Conservation (phyloP, 345 rosid genomes). For the Carallia brachiata region DNA sequence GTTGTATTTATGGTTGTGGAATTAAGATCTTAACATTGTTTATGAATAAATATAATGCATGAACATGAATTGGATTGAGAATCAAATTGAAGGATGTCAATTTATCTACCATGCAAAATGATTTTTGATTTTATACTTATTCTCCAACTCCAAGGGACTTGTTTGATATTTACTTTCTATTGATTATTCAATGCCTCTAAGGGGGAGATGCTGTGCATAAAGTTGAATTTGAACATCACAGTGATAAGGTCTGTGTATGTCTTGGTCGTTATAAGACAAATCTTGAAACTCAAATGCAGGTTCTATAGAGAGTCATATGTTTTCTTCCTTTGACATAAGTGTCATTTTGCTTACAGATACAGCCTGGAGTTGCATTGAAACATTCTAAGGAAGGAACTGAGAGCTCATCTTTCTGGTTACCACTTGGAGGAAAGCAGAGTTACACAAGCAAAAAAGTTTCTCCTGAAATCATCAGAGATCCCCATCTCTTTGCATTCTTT, state of each 20-base stretch:
- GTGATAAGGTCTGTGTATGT: background rate
- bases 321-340: slow-evolving; percentile 10
- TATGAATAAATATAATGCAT: background rate
- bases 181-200: background rate
- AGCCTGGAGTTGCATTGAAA: slow-evolving; percentile 87
- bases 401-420: slow-evolving; percentile 92
- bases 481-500: slow-evolving; percentile 76
- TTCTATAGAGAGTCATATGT: slow-evolving; percentile 22
- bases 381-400: slow-evolving; percentile 97
- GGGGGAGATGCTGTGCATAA: background rate
- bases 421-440: slow-evolving; percentile 96
- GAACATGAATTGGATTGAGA: too few relatives aligned
- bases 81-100: background rate
- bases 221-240: background rate
- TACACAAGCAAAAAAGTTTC: slow-evolving; percentile 70
- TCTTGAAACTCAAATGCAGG: background rate
- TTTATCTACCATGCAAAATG: background rate
- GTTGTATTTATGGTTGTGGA: slow-evolving; percentile 55
- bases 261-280: background rate
- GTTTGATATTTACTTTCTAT: background rate
- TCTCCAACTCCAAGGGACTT: background rate
- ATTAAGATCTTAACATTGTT: slow-evolving; percentile 20
- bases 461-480: slow-evolving; percentile 69
- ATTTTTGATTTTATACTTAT: background rate
- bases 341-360: slow-evolving; percentile 32